Base-by-base conservation (phyloP, 257 asterid genomes). In the Salvia hispanica region DNA sequence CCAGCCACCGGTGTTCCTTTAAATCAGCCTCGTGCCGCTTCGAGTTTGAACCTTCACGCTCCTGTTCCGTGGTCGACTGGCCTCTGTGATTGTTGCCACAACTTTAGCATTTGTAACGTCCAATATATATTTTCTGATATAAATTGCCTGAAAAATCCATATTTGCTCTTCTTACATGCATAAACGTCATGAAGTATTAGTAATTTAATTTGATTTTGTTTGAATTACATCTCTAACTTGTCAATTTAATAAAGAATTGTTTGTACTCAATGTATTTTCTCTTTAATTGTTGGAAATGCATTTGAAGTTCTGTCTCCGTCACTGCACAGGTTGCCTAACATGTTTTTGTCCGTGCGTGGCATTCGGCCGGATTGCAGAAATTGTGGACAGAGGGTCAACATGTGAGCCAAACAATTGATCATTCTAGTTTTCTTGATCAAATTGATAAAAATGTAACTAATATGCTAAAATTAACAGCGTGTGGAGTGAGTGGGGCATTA, bases 301-400 rank as follows among this genome's bases (percentile, higher is more conserved):
- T 18, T 34, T 34, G 5, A 34, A 34, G 2, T 34, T 34, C 5
- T 34, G 37, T 1, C 37, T 34, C 5, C 8, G 8, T 37, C 7
- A 37, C 42, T 37, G 5, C 9, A 12, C 78, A 85, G 89, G 92
- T 66, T 83, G 92, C 76, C 64, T 85, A 69, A 85, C 92, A 4
- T 85, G 92, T 70, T 85, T 85, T 77, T 85, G 92, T 7, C 95
- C 95, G 6, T 87, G 95, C 73, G 52, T 87, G 0, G 71, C 91
- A n/a, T 87, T 87, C 63, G 95, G 95, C 44, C 91, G 83, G 66
- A 72, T 87, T 10, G 91, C 95, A 9, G 95, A 87, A 66, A 81
- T 87, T 45, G 81, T 81, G 0, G 91, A 87, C 62, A 69, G 85
- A 74, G 95, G 95, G 55, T 72, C 87, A 6, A 84, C 89, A 4